phyloP scores from a whole-genome alignment of 805 yeast genomes.

The Metschnikowia hibisci region DNA sequence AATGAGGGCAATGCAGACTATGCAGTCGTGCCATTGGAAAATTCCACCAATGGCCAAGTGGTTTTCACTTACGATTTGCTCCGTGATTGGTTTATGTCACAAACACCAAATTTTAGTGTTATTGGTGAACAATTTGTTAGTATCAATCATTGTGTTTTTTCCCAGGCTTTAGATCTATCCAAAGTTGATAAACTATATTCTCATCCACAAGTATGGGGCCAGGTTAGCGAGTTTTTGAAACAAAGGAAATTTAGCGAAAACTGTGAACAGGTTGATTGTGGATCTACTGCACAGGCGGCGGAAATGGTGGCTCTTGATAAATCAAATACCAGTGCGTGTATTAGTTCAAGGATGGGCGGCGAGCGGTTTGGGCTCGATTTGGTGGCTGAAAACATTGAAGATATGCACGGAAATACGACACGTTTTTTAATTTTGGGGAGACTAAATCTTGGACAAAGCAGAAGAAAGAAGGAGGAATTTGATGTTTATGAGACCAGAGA shows the following conservation, averaged over 20 bases:
- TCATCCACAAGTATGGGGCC: slow-evolving; percentile 99
- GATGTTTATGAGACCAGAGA: not conserved
- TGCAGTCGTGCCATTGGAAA: slow-evolving; percentile 86
- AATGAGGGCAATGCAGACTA: slow-evolving; percentile 47
- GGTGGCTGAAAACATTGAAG: slow-evolving; percentile 53
- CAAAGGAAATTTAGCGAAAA: slow-evolving; percentile 26
- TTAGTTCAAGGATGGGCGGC: slow-evolving; percentile 17
- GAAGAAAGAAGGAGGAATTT: not conserved
- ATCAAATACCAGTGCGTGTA: slow-evolving; percentile 41
- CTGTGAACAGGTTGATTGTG: slow-evolving; percentile 57
- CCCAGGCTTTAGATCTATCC: slow-evolving; percentile 41
- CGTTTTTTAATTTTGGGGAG: slow-evolving; percentile 56
- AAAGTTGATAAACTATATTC: slow-evolving; percentile 64
- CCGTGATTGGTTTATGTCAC: slow-evolving; percentile 54
- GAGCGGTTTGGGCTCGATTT: slow-evolving; percentile 12
- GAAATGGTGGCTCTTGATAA: slow-evolving; percentile 44
- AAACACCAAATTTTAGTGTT: slow-evolving; percentile 40
- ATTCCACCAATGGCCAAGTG: slow-evolving; percentile 94
- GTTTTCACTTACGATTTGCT: slow-evolving; percentile 78
- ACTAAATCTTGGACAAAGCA: slow-evolving; percentile 5
- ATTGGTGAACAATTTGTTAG: slow-evolving; percentile 79
- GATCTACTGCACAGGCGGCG: slow-evolving; percentile 86
- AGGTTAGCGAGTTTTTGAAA: slow-evolving; percentile 58
- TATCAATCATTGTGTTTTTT: slow-evolving; percentile 72
- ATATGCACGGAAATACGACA: slow-evolving; percentile 73